A percentile compares a stretch with the other conserved stretches of the same genome.
These are phyloP conservation scores for Diplodia intermedia DNA, from an alignment of 2,329 filamentous ascomycete genomes.

Conservation along the genomic window DNA sequence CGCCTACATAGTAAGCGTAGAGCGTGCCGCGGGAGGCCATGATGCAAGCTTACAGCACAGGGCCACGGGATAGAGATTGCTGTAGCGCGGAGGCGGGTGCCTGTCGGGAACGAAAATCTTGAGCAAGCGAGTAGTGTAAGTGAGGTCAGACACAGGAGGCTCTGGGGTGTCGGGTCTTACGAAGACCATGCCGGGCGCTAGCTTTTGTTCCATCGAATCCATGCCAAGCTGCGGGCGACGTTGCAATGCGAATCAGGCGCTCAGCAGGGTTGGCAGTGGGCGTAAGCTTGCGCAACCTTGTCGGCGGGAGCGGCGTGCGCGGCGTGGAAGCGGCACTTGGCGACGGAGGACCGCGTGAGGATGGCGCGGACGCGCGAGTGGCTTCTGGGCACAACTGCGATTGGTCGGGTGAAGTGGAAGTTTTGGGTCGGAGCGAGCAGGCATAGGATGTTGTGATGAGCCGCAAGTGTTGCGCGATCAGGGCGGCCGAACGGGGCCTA, in stretches of 20 bases:
- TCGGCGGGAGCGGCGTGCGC: slow-evolving; percentile 24
- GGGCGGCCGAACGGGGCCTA: neutral
- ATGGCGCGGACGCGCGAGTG: neutral
- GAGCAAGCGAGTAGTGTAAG: neutral
- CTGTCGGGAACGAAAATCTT: neutral
- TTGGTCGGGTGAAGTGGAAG: neutral
- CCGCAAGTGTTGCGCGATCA: slow-evolving; percentile 13
- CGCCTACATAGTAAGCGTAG: slow-evolving; percentile 60
- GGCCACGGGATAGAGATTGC: slow-evolving; percentile 28
- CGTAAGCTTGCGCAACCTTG: slow-evolving; percentile 25
- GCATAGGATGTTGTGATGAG: slow-evolving; percentile 23
- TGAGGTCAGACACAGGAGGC: neutral
- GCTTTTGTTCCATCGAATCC: neutral
- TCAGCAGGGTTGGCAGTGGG: slow-evolving; percentile 1
- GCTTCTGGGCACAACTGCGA: neutral
- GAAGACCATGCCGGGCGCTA: slow-evolving; percentile 2
- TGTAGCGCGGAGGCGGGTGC: neutral
- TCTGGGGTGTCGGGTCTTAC: neutral
- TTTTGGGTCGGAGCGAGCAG: neutral
- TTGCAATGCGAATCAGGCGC: slow-evolving; percentile 10
- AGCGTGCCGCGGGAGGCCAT: slow-evolving; percentile 45
- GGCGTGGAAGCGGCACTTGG: slow-evolving; percentile 7
- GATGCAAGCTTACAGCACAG: slow-evolving; percentile 4
- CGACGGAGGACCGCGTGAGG: neutral
- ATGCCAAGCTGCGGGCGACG: slow-evolving; percentile 16